Conservation (phyloP, 768 basidiomycete genomes). For the Lactarius trivialis region DNA sequence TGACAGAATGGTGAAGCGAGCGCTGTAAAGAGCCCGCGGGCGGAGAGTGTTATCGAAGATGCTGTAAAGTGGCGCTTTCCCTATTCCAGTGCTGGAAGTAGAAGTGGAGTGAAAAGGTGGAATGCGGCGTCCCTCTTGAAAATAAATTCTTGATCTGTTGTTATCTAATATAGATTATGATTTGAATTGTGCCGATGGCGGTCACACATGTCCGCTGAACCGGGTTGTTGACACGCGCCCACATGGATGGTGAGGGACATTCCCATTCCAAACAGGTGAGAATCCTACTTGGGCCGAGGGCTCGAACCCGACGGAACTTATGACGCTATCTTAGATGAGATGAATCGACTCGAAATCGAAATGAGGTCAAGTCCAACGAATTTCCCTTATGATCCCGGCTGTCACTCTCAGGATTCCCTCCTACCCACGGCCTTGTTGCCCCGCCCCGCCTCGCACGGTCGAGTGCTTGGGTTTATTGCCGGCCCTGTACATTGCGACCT, state of each 20-base stretch:
- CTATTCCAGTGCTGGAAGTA: constrained; percentile 30
- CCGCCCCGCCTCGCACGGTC: not conserved
- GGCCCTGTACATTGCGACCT: constrained; percentile 2
- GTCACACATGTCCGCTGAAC: not conserved
- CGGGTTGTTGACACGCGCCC: not conserved
- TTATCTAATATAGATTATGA: not conserved
- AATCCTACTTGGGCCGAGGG: not conserved
- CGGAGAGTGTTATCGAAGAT: constrained; percentile 10
- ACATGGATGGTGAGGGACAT: not conserved
- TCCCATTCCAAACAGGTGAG: not conserved
- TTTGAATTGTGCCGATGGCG: not conserved
- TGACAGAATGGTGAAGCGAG: constrained; percentile 2
- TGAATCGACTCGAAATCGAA: not conserved
- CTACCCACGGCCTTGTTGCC: not conserved
- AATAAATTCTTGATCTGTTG: too few species aligned
- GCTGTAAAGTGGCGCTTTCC: constrained; percentile 37
- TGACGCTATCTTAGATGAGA: not conserved
- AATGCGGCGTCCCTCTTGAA: not conserved
- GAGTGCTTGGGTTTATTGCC: not conserved
- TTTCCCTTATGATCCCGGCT: not conserved
- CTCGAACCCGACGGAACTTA: not conserved
- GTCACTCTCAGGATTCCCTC: not conserved
- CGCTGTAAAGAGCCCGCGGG: constrained; percentile 11
- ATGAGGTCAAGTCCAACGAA: not conserved
- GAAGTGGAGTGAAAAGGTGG: too few species aligned